Evolutionary conservation across 106 monocot species (phyloP).

Genomic region (Apostasia ramifera): DNA sequence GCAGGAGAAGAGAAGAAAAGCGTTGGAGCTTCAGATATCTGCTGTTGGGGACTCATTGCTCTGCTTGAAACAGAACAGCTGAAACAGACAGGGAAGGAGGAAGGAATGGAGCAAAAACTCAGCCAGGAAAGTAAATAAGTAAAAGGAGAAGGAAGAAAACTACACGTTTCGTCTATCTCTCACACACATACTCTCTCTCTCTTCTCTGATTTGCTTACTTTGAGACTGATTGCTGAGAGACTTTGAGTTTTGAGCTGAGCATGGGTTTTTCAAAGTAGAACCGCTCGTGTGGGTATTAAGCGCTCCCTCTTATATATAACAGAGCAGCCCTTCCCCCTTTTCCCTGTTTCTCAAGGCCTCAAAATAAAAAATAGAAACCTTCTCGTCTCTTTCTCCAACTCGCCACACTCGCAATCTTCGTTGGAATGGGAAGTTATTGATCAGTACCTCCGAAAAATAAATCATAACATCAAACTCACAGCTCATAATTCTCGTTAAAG

Average conservation of each 20-base stretch:
- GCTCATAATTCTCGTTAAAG: too few species aligned
- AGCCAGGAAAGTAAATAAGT: background rate
- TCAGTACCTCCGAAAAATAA: too few species aligned
- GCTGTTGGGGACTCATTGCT: background rate
- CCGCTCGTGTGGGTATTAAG: constrained; percentile 2
- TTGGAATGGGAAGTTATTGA: too few species aligned
- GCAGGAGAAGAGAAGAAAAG: background rate
- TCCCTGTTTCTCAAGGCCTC: background rate
- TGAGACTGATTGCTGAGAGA: too few species aligned
- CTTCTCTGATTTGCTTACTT: background rate
- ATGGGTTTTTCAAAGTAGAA: background rate
- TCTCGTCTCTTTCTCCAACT: too few species aligned
- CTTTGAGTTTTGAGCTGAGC: background rate
- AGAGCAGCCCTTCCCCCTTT: background rate
- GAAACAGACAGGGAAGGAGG: background rate
- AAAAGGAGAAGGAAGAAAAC: background rate
- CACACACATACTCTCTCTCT: background rate
- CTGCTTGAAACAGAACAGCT: background rate
- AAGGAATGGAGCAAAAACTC: background rate
- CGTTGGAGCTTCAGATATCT: constrained; percentile 1
- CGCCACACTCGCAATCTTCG: too few species aligned
- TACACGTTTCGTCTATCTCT: background rate
- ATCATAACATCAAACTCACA: too few species aligned
- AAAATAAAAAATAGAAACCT: too few species aligned
- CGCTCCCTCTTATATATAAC: background rate